Base-by-base conservation (phyloP, 345 rosid species). In the Rhodamnia rubescens region DNA sequence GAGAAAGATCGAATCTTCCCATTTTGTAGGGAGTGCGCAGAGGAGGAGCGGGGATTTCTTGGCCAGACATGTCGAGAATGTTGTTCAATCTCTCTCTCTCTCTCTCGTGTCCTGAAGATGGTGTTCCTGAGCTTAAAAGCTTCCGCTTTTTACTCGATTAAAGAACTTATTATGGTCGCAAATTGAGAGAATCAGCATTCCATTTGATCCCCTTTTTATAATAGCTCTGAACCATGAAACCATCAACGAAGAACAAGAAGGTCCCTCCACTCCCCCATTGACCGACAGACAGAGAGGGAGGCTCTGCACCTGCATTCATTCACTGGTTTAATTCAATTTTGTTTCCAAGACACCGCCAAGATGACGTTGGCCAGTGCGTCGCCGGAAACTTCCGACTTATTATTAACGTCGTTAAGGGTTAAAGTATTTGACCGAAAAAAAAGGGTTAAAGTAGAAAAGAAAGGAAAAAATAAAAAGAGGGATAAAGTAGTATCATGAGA, bases 1-100 rank as follows among this genome's bases (percentile, higher is more conserved):
- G 89, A 82, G 90, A 88, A 82, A 87, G 92, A 85, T 83, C 61
- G 87, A 90, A 86, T 20, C 53, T 87, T 40, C 92, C 92, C 90
- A 90, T 84, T 53, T 84, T 55, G 85, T 88, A 87, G 44, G 90
- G 90, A n/a, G 86, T 85, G 83, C 88, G 85, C 29, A 90, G 92
- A 82, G 90, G 88, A 53, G n/a, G 36, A 47, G 56, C 80, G 11
- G 84, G 61, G 12, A 53, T 56, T 85, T 55, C 26, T 13, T 69
- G 78, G 47, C 44, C 78, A 32, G 78, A 32, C 78, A 69, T 69
- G 78, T 20, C 1, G 78, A 18, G 44, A 18, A 3, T 21, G 6
- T 11, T 18, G 78, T 36, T 1, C 24, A 69, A 69, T 32, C 44
- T 69, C 44, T 69, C 75, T 32, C 44, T 29, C 44, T 6, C 44